These are phyloP conservation scores for Irpex rosettiformis DNA, from an alignment of 1,284 basidiomycete genomes.

Conservation along the genomic window DNA sequence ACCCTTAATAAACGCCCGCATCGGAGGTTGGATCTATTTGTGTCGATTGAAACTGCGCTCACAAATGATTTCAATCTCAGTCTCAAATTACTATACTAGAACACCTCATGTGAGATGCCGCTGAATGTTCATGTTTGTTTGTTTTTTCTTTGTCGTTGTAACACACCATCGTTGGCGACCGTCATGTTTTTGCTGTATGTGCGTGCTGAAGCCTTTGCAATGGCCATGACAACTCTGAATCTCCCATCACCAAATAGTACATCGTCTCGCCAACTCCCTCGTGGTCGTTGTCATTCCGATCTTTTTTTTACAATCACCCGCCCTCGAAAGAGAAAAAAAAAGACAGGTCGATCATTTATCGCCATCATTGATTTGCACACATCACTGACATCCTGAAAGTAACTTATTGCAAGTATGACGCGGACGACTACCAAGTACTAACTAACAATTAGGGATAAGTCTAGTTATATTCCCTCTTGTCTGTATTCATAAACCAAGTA, in stretches of 20 bases:
- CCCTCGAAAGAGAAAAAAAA: not conserved
- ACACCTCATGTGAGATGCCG: not conserved
- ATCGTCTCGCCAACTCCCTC: not conserved
- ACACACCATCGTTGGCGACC: not conserved
- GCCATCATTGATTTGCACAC: not conserved
- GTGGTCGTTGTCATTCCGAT: not conserved
- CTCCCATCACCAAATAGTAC: not conserved
- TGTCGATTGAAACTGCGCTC: not conserved
- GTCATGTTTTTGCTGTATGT: not conserved
- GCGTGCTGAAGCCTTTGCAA: too few relatives aligned
- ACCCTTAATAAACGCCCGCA: constrained; percentile 2
- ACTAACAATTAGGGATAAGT: too few relatives aligned
- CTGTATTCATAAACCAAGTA: too few relatives aligned
- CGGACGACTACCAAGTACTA: not conserved
- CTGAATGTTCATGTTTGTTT: not conserved
- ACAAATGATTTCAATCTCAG: not conserved
- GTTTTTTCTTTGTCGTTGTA: not conserved
- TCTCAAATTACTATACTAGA: not conserved
- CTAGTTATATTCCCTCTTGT: too few relatives aligned
- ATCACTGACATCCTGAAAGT: not conserved
- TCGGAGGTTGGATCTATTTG: not conserved
- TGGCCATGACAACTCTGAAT: not conserved
- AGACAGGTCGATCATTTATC: not conserved
- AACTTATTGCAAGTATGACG: too few relatives aligned
- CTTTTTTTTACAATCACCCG: not conserved